Base-by-base conservation (phyloP, 768 basidiomycete species). In the Ramaria sp. region DNA sequence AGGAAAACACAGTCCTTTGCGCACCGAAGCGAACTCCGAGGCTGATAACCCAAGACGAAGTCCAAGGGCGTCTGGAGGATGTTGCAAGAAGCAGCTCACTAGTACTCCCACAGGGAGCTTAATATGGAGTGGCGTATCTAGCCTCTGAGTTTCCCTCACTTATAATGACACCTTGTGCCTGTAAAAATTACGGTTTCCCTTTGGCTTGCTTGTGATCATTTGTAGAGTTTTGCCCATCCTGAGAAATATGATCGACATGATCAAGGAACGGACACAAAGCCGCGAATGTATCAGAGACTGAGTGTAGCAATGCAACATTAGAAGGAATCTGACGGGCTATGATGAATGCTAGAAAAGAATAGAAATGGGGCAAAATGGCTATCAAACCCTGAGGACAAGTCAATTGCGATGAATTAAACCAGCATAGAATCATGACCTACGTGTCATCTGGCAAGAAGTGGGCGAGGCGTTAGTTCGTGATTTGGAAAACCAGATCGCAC, bases 401-500 rank as follows among this genome's bases (percentile, higher is more conserved):
- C 37, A 41, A 17, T 46, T 11, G 13, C 12, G 10, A 37, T 55
- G 30, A 4, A 43, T 17, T 22, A 55, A 22, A 13, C 30, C 49
- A 55, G 27, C 19, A 7, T 53, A 58, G 45, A 57, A 39, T n/a
- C n/a, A n/a, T 61, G 9, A 77, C 80, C 68, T 70, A 83, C 82
- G 78, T 78, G 66, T 83, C 82, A 69, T 84, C 82, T 84, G 58
- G 22, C 60, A 59, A n/a, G 12, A 34, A 56, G 31, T 37, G n/a
- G 47, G 43, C 19, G 24, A 55, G 6, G 3, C 7, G 34, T 27
- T 27, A 37, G 34, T 37, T 13, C 34, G 9, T 20, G 15, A 10
- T 37, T 37, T 10, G 45, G 3, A 17, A 22, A 24, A 22, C 22
- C 24, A 22, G 33, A 30, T 19, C 22, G 5, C 19, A 59, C 78